Evolutionary conservation across 306 rosid species (phyloP).

Genomic region (Rosa chinensis): DNA sequence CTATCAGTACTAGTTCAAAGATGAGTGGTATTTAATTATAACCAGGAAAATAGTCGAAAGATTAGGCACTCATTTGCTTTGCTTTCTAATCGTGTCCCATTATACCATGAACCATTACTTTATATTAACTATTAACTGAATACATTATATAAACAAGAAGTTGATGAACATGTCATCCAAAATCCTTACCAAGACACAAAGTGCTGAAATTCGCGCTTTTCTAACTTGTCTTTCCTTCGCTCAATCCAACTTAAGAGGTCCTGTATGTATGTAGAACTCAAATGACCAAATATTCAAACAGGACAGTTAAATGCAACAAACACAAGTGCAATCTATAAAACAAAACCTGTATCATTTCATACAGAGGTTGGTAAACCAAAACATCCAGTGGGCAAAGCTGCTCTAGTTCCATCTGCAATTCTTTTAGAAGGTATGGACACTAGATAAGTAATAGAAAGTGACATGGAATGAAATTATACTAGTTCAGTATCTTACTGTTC

Average conservation of each 20-base stretch:
- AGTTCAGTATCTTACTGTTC: slow-evolving; percentile 63
- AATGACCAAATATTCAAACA: slow-evolving; percentile 18
- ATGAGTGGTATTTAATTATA: neutral
- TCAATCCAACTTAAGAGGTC: slow-evolving; percentile 90
- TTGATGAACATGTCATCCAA: slow-evolving; percentile 7
- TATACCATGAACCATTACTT: neutral
- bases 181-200: slow-evolving; percentile 70
- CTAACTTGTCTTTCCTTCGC: slow-evolving; percentile 55
- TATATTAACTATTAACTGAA: neutral
- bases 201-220: slow-evolving; percentile 85
- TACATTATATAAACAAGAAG: slow-evolving; percentile 9
- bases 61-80: neutral
- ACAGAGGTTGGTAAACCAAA: slow-evolving; percentile 70
- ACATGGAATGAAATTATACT: slow-evolving; percentile 21
- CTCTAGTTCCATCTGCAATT: slow-evolving; percentile 72
- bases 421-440: slow-evolving; percentile 46
- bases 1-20: neutral
- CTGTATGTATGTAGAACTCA: slow-evolving; percentile 38
- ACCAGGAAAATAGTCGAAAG: neutral
- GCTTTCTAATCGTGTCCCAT: neutral
- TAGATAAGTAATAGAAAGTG: slow-evolving; percentile 29
- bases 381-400: slow-evolving; percentile 56
- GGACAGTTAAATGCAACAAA: slow-evolving; percentile 19
- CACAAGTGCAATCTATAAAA: slow-evolving; percentile 16
- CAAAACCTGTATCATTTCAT: slow-evolving; percentile 83